phyloP scores from a whole-genome alignment of 23 red algal genomes.

The Rhodosorus marinus region DNA sequence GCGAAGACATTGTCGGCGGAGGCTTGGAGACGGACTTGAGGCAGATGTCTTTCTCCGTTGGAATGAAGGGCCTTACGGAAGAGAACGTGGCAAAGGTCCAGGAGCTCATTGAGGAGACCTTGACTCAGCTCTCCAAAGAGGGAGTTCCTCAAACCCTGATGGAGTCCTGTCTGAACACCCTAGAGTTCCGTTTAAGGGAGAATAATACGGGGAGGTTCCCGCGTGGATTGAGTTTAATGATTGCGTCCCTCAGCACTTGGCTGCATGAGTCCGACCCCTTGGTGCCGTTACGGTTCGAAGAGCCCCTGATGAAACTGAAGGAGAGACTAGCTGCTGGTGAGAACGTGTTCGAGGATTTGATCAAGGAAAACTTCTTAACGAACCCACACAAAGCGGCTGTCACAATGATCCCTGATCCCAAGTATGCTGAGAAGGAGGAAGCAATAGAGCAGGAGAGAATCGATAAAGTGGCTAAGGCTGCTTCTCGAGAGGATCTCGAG shows the following conservation, averaged over 20 bases:
- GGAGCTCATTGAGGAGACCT: conserved; percentile 30
- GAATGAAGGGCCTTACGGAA: conserved; percentile 72
- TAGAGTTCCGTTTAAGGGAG: conserved; percentile 86
- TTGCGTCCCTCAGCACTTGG: conserved; percentile 69
- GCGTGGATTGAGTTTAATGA: conserved; percentile 65
- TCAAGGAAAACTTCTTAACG: conserved; percentile 47
- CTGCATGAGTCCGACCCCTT: conserved; percentile 80
- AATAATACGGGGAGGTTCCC: conserved; percentile 93
- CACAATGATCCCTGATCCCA: conserved; percentile 39
- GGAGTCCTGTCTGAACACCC: conserved; percentile 70
- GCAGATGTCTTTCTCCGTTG: conserved; percentile 75
- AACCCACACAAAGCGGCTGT: conserved; percentile 59
- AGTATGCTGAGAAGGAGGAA: conserved; percentile 24
- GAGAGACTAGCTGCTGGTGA: conserved; percentile 26
- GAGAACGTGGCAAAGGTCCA: conserved; percentile 27
- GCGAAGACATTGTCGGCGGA: conserved; percentile 79
- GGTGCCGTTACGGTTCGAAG: conserved; percentile 46
- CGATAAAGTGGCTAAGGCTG: conserved; percentile 3
- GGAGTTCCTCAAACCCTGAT: conserved; percentile 51
- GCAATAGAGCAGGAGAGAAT: conserved; percentile 41
- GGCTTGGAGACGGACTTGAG: conserved; percentile 72
- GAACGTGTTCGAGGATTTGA: conserved; percentile 37
- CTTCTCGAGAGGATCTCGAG: conserved; percentile 22
- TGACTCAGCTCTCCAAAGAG: conserved; percentile 34
- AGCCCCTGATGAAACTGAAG: conserved; percentile 22